Evolutionary conservation across 495 filamentous ascomycete species (phyloP), one percentile per base, ranked within the genome.

Genomic region (Hamigera avellanea): DNA sequence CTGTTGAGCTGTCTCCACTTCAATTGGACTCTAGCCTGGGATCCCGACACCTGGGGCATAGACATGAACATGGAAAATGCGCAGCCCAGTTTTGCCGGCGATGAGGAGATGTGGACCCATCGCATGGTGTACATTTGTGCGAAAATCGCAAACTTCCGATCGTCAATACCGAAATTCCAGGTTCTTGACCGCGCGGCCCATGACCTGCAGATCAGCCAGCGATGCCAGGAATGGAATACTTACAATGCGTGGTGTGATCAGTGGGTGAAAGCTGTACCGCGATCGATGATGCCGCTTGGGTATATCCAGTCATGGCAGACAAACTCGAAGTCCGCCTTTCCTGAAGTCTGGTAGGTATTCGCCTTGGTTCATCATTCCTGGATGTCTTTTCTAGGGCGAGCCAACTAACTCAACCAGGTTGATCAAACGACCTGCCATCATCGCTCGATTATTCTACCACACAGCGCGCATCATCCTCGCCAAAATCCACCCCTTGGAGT

Each of bases 361-460:
- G n/a, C 8, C 37, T 29, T n/a, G 14, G 1, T 26, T 14, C 7
- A 12, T 1, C 15, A 27, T 26, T 14, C 40, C 7, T 13, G n/a
- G n/a, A n/a, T n/a, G n/a, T n/a, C n/a, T 9, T 2, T 13, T 31
- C 17, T 19, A 18, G 19, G 32, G 13, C 12, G 7, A 6, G 19
- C 42, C 56, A 36, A 58, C 38, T 35, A 16, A 27, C 30, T 10
- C 19, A 18, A 14, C 1, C 37, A 86, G 81, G 86, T 67, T 95
- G 16, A 76, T 86, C 43, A 89, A 91, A 53, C 73, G 83, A 27
- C 73, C 82, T 6, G 78, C 83, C 3, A 76, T 87, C 21, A 70
- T 94, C 27, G 86, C 81, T 8, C 76, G 85, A 8, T 69, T 95
- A n/a, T 86, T 95, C 44, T 96, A 93, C 52, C 89, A 95, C 49